Percentiles rank a stretch among this genome's conserved stretches.
These are phyloP conservation scores for Leccinellum albellum DNA, from an alignment of 768 basidiomycete genomes.

Conservation along the genomic window DNA sequence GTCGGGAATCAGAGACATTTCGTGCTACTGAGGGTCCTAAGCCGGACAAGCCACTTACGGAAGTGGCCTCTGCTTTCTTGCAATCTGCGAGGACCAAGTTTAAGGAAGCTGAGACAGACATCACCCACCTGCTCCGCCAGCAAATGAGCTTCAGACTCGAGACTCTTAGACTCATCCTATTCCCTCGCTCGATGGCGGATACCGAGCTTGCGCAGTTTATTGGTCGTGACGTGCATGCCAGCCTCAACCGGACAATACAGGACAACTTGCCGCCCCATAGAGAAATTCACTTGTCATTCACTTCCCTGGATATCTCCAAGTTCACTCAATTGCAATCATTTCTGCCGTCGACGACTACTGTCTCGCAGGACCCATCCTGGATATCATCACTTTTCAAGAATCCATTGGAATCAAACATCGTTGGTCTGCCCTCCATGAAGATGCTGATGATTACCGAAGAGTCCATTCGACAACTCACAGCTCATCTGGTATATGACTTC, in stretches of 20 bases:
- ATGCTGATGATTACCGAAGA: constrained; percentile 80
- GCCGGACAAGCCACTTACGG: constrained; percentile 76
- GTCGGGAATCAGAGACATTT: constrained; percentile 75
- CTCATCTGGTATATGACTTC: constrained; percentile 63
- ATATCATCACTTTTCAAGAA: constrained; percentile 56
- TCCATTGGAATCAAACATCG: constrained; percentile 68
- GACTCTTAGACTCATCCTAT: constrained; percentile 64
- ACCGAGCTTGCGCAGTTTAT: constrained; percentile 73
- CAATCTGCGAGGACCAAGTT: constrained; percentile 68
- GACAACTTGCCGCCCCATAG: constrained; percentile 50
- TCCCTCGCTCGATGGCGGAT: constrained; percentile 78
- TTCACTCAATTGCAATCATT: constrained; percentile 59
- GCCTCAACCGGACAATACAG: constrained; percentile 59
- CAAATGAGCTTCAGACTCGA: constrained; percentile 70
- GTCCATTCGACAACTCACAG: constrained; percentile 35
- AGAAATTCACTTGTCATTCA: constrained; percentile 68
- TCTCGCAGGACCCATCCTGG: constrained; percentile 52
- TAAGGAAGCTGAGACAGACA: constrained; percentile 58
- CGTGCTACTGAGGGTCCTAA: constrained; percentile 65
- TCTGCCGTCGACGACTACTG: constrained; percentile 36
- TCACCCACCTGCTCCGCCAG: constrained; percentile 64
- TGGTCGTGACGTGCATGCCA: constrained; percentile 64
- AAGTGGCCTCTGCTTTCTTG: constrained; percentile 84
- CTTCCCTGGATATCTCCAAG: constrained; percentile 72
- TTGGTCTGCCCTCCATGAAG: constrained; percentile 76